Evolutionary conservation across 768 basidiomycete species (phyloP), one percentile per base, ranked within the genome.

Genomic region (Termitomyces sp.): DNA sequence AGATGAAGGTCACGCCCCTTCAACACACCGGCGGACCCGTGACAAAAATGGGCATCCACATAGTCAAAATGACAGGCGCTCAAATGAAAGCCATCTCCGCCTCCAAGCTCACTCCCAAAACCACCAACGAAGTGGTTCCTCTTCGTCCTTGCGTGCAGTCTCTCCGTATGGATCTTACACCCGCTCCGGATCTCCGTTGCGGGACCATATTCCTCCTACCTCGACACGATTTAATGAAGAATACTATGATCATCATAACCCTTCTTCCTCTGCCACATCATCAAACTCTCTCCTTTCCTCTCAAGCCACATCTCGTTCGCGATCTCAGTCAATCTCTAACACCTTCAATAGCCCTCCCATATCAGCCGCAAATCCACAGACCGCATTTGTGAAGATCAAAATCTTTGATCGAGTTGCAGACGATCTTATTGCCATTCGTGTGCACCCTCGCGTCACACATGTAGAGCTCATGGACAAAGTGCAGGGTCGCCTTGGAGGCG

Each of bases 341-440:
- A 85, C 86, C 59, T 65, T 83, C 54, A 90, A 84, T 65, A 82
- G 76, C 32, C 89, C 90, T 11, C 78, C 86, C 22, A 88, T 92
- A 64, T 92, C 90, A 51, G 83, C 86, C 18, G 81, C 80, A 46
- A 90, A 90, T 61, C 84, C 86, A 5, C 87, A 91, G 66, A 85
- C 87, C 14, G 90, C 95, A 24, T 98, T 94, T 72, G 82, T 98
- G 63, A 99, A 98, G 76, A 97, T 99, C 75, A 99, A 99, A 75
- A 93, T 99, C 46, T 97, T 97, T 70, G 92, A 97, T 73, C 84
- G 91, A 40, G 79, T 88, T 56, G 88, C 93, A 26, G 95, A 98
- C 68, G 97, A 99, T 70, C 76, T 98, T 55, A 94, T 98, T 61
- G 97, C 97, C 4, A 97, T 98, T 56, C 87, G 97, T 14, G 96